Percentiles rank a stretch among this genome's conserved stretches.
These are phyloP conservation scores for Aeschynomene evenia DNA, from an alignment of 306 rosid species.

Conservation along the genomic window DNA sequence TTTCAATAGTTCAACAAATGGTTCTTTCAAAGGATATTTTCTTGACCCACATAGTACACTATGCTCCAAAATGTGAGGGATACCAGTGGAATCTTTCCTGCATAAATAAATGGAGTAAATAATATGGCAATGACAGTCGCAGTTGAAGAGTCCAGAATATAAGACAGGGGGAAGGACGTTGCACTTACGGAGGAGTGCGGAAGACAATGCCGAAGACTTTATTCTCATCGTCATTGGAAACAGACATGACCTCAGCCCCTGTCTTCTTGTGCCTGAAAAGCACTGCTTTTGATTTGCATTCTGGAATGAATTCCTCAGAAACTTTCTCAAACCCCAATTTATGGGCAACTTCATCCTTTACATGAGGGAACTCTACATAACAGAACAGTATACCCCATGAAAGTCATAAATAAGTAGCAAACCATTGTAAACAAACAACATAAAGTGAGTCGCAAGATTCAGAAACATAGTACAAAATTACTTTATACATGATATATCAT, in stretches of 20 bases:
- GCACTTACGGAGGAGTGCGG: constrained; percentile 90
- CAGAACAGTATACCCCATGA: background rate
- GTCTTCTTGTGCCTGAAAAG: constrained; percentile 78
- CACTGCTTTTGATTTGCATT: constrained; percentile 87
- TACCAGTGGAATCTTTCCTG: constrained; percentile 94
- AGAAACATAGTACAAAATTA: too few relatives aligned
- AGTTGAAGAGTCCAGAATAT: background rate
- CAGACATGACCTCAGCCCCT: constrained; percentile 87
- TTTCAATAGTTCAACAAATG: constrained; percentile 87
- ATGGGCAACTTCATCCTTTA: constrained; percentile 61
- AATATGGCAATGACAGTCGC: background rate
- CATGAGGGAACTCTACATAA: constrained; percentile 46
- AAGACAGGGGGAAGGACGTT: background rate
- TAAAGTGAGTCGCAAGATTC: background rate
- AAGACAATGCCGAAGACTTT: constrained; percentile 95
- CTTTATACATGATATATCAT: too few relatives aligned
- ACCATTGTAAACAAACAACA: background rate
- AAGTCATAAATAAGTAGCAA: background rate
- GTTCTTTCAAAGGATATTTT: constrained; percentile 91
- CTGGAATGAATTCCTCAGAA: constrained; percentile 73
- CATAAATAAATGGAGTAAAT: constrained; percentile 12
- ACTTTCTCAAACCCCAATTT: constrained; percentile 77
- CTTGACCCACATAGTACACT: constrained; percentile 95
- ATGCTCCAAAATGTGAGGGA: constrained; percentile 97
- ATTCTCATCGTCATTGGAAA: constrained; percentile 86